A percentile compares a stretch with the other conserved stretches of the same genome.
Evolutionary conservation across 208 protist species (phyloP).

Genomic region (Trypanosoma cruzi): DNA sequence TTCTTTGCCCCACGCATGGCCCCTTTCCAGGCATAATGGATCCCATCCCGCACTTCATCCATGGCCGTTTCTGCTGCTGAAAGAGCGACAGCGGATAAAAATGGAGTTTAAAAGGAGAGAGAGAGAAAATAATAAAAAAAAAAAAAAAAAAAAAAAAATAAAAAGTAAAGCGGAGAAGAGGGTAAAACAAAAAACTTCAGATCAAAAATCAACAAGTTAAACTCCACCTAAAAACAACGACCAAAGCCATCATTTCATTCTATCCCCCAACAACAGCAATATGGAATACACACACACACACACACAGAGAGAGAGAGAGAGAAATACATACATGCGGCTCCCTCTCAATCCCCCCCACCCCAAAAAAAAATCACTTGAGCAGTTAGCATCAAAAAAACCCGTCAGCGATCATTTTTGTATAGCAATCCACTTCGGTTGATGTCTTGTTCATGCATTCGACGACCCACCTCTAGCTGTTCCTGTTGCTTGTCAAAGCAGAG

Average conservation of each 20-base stretch:
- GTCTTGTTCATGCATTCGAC: slow-evolving; percentile 62
- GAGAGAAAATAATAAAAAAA: slow-evolving; percentile 22
- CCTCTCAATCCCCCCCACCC: background rate
- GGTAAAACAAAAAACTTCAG: too few relatives aligned
- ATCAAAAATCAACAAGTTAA: too few relatives aligned
- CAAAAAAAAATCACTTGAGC: background rate
- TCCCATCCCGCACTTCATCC: slow-evolving; percentile 73
- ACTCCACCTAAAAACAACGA: too few relatives aligned
- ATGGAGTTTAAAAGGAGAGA: background rate
- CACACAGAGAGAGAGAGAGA: too few relatives aligned
- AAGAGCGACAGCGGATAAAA: too few relatives aligned
- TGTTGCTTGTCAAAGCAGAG: slow-evolving; percentile 92
- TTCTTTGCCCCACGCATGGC: slow-evolving; percentile 69
- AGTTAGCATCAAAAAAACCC: too few relatives aligned
- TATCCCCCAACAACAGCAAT: too few relatives aligned
- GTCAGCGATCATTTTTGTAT: slow-evolving; percentile 6
- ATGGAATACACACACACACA: too few relatives aligned
- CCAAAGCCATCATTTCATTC: too few relatives aligned
- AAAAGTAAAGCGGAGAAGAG: too few relatives aligned
- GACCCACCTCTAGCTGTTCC: slow-evolving; percentile 79
- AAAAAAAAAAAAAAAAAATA: too few relatives aligned
- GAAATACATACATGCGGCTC: too few relatives aligned
- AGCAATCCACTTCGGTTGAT: slow-evolving; percentile 24
- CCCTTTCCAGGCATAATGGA: slow-evolving; percentile 71
- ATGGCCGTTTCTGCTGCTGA: slow-evolving; percentile 26